Evolutionary conservation across 2,329 filamentous ascomycete genomes (phyloP), one percentile per base, ranked within the genome.

Genomic region (Aspergillus sp.): DNA sequence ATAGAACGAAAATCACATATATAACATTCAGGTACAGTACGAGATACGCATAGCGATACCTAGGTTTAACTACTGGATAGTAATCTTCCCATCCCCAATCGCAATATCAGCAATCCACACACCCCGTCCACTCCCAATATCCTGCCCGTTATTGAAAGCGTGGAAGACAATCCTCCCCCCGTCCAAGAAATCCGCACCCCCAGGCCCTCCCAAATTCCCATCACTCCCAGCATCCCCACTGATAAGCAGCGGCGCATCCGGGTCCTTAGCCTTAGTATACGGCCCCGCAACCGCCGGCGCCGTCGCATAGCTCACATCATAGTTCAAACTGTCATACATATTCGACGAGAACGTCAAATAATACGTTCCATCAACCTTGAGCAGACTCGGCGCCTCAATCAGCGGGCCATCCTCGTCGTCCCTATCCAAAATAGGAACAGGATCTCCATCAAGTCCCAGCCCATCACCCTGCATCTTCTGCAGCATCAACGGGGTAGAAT

Each of bases 321-420:
- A 87, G 34, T 65, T 64, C 2, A 79, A 69, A 24, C 80, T 77
- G 1, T 78, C 79, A 70, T 77, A 88, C 71, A 84, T 86, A 56
- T 86, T 82, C 42, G 81, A 83, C 64, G 82, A 86, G 72, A 83
- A 89, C 68, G 88, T 87, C 44, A 89, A 73, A 51, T 85, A 78
- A 66, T 88, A 88, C 13, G 76, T 74, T 17, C 78, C 76, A 0
- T 62, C 65, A 3, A 75, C 73, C 11, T 71, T 59, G 12, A 84
- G 71, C 19, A 88, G 64, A 55, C 78, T 79, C 0, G 86, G 86
- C 15, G 86, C 86, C 70, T 89, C 86, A 20, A 88, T 79, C 1
- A 88, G 73, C 4, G 85, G 84, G 0, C 85, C 82, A 61, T 89
- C 86, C 4, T 81, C 76, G 37, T 86, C 83, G 49, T 87, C 86